These are phyloP conservation scores for Puccinia hordei DNA, from an alignment of 1,284 basidiomycete species.

Conservation along the genomic window DNA sequence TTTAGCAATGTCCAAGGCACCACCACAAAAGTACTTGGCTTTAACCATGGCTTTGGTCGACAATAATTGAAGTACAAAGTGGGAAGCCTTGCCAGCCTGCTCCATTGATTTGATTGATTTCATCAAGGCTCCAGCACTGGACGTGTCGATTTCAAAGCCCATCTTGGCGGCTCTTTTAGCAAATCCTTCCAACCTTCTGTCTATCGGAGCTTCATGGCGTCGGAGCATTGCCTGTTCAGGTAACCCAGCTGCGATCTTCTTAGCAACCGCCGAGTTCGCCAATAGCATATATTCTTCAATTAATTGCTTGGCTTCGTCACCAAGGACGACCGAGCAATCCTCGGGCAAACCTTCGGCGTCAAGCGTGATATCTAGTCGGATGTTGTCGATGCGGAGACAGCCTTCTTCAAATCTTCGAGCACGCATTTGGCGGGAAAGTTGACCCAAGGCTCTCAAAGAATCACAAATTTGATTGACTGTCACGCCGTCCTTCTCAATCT, in stretches of 20 bases:
- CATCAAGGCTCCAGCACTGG: conserved; percentile 79
- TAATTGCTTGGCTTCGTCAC: conserved; percentile 74
- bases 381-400: conserved; percentile 72
- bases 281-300: conserved; percentile 97
- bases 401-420: conserved; percentile 77
- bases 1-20: conserved; percentile 98
- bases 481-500: conserved; percentile 36
- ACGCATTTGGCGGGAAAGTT: conserved; percentile 74
- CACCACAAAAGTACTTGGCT: conserved; percentile 97
- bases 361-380: conserved; percentile 75
- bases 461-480: conserved; percentile 14
- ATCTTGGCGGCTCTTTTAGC: conserved; percentile 76
- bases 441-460: conserved; percentile 54
- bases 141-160: conserved; percentile 78
- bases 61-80: conserved; percentile 72
- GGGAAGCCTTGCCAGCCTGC: conserved; percentile 70
- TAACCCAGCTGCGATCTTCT: conserved; percentile 86
- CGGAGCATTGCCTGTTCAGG: conserved; percentile 93
- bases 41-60: conserved; percentile 84
- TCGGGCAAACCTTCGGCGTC: conserved; percentile 79
- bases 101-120: conserved; percentile 74
- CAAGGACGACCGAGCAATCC: conserved; percentile 72
- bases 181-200: conserved; percentile 79
- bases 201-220: conserved; percentile 87
- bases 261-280: conserved; percentile 84